Percentiles rank a stretch among this genome's conserved stretches.
Conservation (phyloP, 225 moss, liverwort and hornwort genomes). For the Antitrichia curtipendula region DNA sequence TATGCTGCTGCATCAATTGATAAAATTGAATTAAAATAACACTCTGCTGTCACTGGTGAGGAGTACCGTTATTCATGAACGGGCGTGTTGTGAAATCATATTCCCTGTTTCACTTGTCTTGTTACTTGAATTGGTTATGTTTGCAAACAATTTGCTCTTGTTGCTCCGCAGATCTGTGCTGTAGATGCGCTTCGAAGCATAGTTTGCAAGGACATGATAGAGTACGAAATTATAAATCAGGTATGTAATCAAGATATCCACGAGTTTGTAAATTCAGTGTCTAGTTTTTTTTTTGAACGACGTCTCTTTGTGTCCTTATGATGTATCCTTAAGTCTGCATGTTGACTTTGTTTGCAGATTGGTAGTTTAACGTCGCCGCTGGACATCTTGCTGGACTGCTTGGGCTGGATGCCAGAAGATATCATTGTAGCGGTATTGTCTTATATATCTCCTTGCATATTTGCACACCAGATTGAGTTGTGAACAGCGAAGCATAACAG, state of each 20-base stretch:
- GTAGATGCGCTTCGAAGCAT: conserved; percentile 67
- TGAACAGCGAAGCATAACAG: not conserved
- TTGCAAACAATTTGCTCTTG: not conserved
- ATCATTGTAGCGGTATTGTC: conserved; percentile 75
- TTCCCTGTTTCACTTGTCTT: not conserved
- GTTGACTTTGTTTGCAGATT: conserved; percentile 11
- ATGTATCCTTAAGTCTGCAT: not conserved
- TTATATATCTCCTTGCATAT: not conserved
- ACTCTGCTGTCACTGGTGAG: not conserved
- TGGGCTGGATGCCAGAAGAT: conserved; percentile 64
- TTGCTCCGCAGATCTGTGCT: conserved; percentile 58
- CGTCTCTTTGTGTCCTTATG: not conserved
- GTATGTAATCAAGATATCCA: not conserved
- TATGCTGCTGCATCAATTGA: not conserved
- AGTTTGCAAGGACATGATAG: conserved; percentile 53
- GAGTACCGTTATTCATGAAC: not conserved
- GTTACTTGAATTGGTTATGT: not conserved
- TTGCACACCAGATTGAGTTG: not conserved
- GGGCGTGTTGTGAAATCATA: not conserved
- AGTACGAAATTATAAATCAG: not conserved
- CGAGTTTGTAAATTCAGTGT: not conserved
- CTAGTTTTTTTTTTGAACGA: not conserved
- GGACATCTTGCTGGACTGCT: conserved; percentile 57
- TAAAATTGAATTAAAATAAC: not conserved
- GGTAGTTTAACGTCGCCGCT: conserved; percentile 4